Evolutionary conservation across 495 filamentous ascomycete genomes (phyloP).

Genomic region (Tirmania nivea): DNA sequence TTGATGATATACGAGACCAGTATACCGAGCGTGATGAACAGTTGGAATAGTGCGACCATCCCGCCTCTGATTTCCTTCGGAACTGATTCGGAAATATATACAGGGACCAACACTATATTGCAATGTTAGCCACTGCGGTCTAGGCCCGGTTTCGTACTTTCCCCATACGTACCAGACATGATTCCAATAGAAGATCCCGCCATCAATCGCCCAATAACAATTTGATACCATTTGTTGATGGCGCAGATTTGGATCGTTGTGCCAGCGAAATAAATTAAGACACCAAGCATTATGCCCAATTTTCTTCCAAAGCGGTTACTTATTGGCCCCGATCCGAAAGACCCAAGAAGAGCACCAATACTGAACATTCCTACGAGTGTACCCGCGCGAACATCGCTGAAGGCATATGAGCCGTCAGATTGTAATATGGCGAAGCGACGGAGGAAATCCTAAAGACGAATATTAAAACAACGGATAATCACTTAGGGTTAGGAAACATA

Average conservation of each 20-base stretch:
- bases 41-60: constrained; percentile 41
- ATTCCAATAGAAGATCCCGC: constrained; percentile 45
- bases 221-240: constrained; percentile 28
- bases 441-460: constrained; percentile 21
- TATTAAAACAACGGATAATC: too few relatives aligned
- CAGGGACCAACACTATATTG: constrained; percentile 9
- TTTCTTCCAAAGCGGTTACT: constrained; percentile 34
- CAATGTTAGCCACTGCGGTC: background rate
- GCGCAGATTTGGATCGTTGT: constrained; percentile 48
- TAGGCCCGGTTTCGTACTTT: too few relatives aligned
- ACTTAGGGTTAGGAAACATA: too few relatives aligned
- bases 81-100: constrained; percentile 23
- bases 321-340: constrained; percentile 37
- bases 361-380: constrained; percentile 36
- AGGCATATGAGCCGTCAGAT: constrained; percentile 19
- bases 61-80: constrained; percentile 43
- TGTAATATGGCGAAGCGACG: constrained; percentile 23
- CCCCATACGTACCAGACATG: constrained; percentile 25
- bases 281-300: constrained; percentile 33
- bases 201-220: constrained; percentile 32
- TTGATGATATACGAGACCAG: constrained; percentile 54
- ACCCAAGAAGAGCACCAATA: constrained; percentile 47
- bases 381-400: constrained; percentile 30
- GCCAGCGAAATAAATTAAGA: constrained; percentile 43
- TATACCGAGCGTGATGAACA: constrained; percentile 60